Base-by-base conservation (phyloP, 2,329 filamentous ascomycete genomes). In the Coleophoma cylindrospora region DNA sequence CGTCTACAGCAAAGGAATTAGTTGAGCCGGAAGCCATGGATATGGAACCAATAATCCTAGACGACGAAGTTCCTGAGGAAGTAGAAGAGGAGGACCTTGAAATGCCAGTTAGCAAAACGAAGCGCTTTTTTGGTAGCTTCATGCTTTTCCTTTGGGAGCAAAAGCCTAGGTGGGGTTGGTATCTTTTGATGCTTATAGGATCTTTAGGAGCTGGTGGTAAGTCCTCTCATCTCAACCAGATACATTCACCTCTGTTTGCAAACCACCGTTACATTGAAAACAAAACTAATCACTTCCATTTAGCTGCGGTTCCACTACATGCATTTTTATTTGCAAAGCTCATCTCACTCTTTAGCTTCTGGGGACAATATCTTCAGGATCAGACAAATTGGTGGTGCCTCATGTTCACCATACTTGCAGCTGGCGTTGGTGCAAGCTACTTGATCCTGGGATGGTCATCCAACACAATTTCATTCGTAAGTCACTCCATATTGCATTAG, bases 71-170 rank as follows among this genome's bases (percentile, higher is more conserved):
- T 21, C 17, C 14, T 33, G 51, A 52, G 21, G 11, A 51, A 6
- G 49, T 52, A 36, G 6, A 48, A 22, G 34, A 45, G 4, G 34
- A 33, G 12, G 14, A 37, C 15, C 10, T 27, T 11, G 50, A 49
- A 15, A 37, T 36, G 17, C 34, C 41, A 47, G 15, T 22, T 15
- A 38, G 34, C n/a, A 37, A 33, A 13, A 10, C 36, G 22, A 54
- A 43, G 37, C 34, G 33, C 2, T 45, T 53, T 12, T 34, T 50
- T n/a, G 48, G 51, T 13, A 57, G 55, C 33, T 57, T 57, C 43
- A 75, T 76, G 0, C 68, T 72, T 19, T 67, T 85, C 7, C 67
- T 84, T 6, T 75, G 70, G 56, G 81, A 85, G 58, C 79, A 82
- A 50, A 70, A 68, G 40, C 69, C 65, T 40, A 68, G 74, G 1